Conservation (phyloP, 305 asterid genomes). For the Fraxinus xanthoxyloides region DNA sequence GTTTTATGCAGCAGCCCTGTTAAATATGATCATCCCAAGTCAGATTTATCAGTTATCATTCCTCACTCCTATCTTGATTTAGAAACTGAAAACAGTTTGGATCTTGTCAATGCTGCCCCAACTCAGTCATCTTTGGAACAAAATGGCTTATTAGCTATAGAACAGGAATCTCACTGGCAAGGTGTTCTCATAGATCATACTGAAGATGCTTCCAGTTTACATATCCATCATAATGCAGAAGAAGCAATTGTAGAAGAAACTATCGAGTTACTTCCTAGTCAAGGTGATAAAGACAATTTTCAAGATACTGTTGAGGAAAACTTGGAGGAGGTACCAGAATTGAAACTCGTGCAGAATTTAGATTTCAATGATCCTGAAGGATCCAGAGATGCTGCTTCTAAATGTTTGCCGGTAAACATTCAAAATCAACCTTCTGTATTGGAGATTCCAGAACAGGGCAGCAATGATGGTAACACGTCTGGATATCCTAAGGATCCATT, state of each 20-base stretch:
- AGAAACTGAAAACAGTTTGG: constrained; percentile 29
- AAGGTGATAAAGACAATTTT: constrained; percentile 24
- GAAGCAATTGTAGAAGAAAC: constrained; percentile 27
- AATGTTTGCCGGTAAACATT: constrained; percentile 22
- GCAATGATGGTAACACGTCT: constrained; percentile 23
- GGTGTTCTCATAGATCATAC: constrained; percentile 17
- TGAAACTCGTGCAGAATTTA: constrained; percentile 24
- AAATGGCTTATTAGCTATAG: constrained; percentile 31
- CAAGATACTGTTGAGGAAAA: constrained; percentile 29
- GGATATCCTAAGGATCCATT: constrained; percentile 29
- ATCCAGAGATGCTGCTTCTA: constrained; percentile 18
- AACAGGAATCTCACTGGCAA: constrained; percentile 32
- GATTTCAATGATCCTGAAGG: constrained; percentile 36
- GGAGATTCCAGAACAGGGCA: constrained; percentile 34
- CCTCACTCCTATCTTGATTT: constrained; percentile 26
- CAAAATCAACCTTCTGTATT: constrained; percentile 30
- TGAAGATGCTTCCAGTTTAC: constrained; percentile 29
- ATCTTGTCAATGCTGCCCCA: constrained; percentile 20
- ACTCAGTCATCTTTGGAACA: constrained; percentile 30
- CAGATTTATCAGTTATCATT: constrained; percentile 32
- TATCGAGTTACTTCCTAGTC: constrained; percentile 22
- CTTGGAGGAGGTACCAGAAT: constrained; percentile 31
- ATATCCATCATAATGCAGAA: constrained; percentile 20
- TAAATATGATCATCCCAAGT: constrained; percentile 27
- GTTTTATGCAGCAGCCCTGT: constrained; percentile 19